Percentiles rank a stretch among this genome's conserved stretches.
These are phyloP conservation scores for Metarhizium album DNA, from an alignment of 2,329 filamentous ascomycete species.

Conservation along the genomic window DNA sequence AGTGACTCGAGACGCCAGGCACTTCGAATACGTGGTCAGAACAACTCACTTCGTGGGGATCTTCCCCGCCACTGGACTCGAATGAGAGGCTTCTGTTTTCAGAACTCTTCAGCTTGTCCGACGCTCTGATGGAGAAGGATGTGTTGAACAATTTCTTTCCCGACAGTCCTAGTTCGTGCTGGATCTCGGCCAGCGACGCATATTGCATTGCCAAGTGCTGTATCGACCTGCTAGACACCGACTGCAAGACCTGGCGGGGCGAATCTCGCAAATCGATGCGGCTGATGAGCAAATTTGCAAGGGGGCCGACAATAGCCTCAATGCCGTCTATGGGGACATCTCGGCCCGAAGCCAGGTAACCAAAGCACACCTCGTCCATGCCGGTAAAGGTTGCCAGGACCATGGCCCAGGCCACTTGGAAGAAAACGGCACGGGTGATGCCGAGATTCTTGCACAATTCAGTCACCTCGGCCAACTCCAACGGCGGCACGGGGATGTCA, in stretches of 20 bases:
- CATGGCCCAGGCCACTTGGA: conserved; percentile 32
- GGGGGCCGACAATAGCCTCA: conserved; percentile 36
- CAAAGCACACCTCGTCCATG: conserved; percentile 36
- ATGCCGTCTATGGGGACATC: conserved; percentile 36
- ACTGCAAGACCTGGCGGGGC: background rate
- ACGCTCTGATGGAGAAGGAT: background rate
- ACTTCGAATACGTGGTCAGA: background rate
- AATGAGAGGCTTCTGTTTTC: background rate
- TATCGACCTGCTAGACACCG: background rate
- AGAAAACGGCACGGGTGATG: conserved; percentile 18
- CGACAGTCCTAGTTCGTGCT: background rate
- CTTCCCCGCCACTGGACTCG: background rate
- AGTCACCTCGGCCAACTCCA: background rate
- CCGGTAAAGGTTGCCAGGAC: conserved; percentile 31
- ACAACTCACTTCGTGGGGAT: conserved; percentile 3
- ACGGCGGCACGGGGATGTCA: background rate
- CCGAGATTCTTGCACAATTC: background rate
- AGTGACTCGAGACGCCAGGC: background rate
- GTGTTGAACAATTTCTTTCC: conserved; percentile 3
- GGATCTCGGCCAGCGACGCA: conserved; percentile 3
- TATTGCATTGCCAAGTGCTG: conserved; percentile 3
- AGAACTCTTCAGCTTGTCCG: background rate
- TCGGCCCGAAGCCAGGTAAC: conserved; percentile 39
- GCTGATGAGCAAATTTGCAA: conserved; percentile 44
- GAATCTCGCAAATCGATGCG: conserved; percentile 9